Evolutionary conservation across 2,329 filamentous ascomycete genomes (phyloP), one percentile per base, ranked within the genome.

Genomic region (Neoascochyta sp.): DNA sequence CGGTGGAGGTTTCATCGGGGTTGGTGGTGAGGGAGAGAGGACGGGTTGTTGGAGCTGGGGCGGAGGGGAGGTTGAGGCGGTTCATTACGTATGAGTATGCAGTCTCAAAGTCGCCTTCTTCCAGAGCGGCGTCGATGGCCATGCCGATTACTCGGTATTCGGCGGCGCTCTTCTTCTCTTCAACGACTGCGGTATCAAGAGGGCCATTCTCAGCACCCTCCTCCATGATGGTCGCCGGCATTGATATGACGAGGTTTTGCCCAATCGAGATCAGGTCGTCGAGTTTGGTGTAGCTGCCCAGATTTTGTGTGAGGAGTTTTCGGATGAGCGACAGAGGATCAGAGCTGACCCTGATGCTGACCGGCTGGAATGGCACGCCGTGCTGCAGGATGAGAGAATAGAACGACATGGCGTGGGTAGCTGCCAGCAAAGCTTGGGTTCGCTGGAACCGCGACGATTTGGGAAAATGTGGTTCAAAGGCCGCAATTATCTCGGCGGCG

Each of bases 51-150:
- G 49, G 49, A 1, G 52, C 45, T 4, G 43, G 41, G 4, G 38
- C 29, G 9, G 58, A 63, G 2, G 55, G 53, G 16, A 36, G 39
- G 16, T 62, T 51, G 0, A 92, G 69, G 13, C 82, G 76, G 52
- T 80, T 87, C 25, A 86, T 75, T 2, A 89, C 81, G 52, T 86
- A 90, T 0, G 84, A 89, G 57, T 90, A 92, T 8, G 86, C 86
- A 0, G 86, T 92, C 55, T 93, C 86, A 39, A 92, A 92, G 54
- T 80, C 86, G 41, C 88, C 80, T 53, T 89, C 84, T 7, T 72
- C 70, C 1, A 92, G 70, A 9, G 86, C 83, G 9, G 83, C 80
- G 54, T 87, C 80, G 22, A 90, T 79, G 42, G 85, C 87, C 82
- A 90, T 86, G 36, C 83, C 81, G 5, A 80, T 81, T 28, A 92